Evolutionary conservation across 1,284 basidiomycete species (phyloP), one percentile per base, ranked within the genome.

Genomic region (Takashimella koratensis): DNA sequence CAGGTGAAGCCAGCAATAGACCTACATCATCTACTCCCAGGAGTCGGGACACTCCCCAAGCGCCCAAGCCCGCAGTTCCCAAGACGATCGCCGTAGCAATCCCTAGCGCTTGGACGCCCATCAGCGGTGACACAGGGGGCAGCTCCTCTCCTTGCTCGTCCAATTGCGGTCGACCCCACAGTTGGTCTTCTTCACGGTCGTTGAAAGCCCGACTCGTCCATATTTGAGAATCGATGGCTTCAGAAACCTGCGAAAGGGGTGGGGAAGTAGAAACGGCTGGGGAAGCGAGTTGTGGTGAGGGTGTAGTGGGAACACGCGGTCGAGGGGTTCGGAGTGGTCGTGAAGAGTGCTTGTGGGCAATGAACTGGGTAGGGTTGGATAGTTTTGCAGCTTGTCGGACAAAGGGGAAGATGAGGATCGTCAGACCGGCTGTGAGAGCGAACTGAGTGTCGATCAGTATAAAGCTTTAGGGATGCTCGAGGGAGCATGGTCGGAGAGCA

Each of bases 71-170:
- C 1, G 72, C 64, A 41, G 54, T 64, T 1, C 64, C 61, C 30
- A 64, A 60, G 0, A 74, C 72, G 13, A 73, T 45, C 6, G 60
- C 67, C 24, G 72, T 73, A 8, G 72, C 72, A 43, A 70, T 65
- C 1, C 59, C 68, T 5, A 74, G 62, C 13, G 72, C 72, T 54
- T 73, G 59, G 36, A 65, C 53, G 2, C 63, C 69, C 13, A 67
- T 43, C 57, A 62, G 60, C 5, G 59, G 52, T 1, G 44, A 61
- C 6, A 43, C 59, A 5, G 45, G 58, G 45, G 49, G 53, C 24
- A 50, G 24, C 5, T 16, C 26, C 43, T 48, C 56, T 22, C 25
- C 54, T 24, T 43, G 36, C 19, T 59, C 58, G 20, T 56, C 51
- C 20, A 41, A 47, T 10, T 52, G 44, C 0, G 57, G 27, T 8